Evolutionary conservation across 805 yeast species (phyloP), one percentile per base, ranked within the genome.

Genomic region (Zygosaccharomyces lentus): DNA sequence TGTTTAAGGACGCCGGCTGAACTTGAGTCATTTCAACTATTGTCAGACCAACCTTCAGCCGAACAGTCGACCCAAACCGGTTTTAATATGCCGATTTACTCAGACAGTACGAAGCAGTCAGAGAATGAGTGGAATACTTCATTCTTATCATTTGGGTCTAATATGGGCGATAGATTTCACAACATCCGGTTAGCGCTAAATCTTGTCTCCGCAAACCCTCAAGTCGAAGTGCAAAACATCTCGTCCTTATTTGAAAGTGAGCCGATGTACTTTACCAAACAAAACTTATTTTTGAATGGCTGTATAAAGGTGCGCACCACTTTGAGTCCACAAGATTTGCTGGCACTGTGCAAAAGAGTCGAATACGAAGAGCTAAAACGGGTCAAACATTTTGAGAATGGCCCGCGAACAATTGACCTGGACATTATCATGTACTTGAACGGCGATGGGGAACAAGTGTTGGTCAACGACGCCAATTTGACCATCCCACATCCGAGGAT

Each of bases 191-290:
- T 53, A 12, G 84, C 96, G 0, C 61, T 87, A 6, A 63, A 65
- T 0, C 69, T 74, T 26, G 39, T 63, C 4, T 58, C 69, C 8
- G 59, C 61, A 0, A 53, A 66, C 13, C 57, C 69, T 1, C 69
- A 69, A 0, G 71, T 86, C 15, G 54, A 64, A 9, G 76, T 93
- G 0, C 48, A 72, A 2, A 70, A 76, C 2, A 77, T 91, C 0
- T 90, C 98, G 0, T 79, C 95, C 0, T 67, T 91, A 45, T 93
- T 87, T 64, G 80, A 84, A 48, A 87, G 96, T 16, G 87, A 83
- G 56, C 98, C 99, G 32, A 91, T 93, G 98, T 93, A 89, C 64
- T 80, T 75, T 51, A 65, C 74, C 29, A 86, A 88, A 46, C 99
- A 93, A 66, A 75, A 80, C 2, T 81, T 80, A 56, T 93, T 93